Evolutionary conservation across 352 stramenopile species (phyloP).

Genomic region (Phytopythium cucurbitacearum): DNA sequence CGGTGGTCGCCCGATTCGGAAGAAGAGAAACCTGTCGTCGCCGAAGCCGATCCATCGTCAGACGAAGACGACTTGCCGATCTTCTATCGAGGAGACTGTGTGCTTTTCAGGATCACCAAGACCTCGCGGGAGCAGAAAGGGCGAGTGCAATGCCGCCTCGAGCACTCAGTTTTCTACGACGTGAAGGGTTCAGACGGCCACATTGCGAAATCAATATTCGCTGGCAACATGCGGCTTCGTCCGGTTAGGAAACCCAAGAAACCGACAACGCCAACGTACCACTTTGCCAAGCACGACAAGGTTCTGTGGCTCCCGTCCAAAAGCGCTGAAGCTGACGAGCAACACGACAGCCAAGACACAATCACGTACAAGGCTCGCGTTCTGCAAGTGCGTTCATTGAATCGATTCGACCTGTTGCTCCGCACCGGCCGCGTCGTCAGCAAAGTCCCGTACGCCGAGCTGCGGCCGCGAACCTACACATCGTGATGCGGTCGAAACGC

Average conservation of each 20-base stretch:
- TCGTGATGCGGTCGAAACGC: constrained; percentile 4
- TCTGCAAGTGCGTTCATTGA: constrained; percentile 27
- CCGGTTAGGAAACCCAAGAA: constrained; percentile 11
- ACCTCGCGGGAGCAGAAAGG: constrained; percentile 14
- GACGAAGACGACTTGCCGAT: constrained; percentile 17
- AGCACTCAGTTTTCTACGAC: constrained; percentile 51
- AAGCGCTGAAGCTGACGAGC: constrained; percentile 10
- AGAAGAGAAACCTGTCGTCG: constrained; percentile 21
- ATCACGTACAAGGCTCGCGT: constrained; percentile 46
- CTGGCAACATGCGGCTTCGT: constrained; percentile 38
- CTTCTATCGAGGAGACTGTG: constrained; percentile 45
- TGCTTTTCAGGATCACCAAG: constrained; percentile 45
- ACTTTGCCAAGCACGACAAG: constrained; percentile 28
- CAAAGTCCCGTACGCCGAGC: constrained; percentile 36
- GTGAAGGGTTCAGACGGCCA: constrained; percentile 39
- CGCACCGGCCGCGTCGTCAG: constrained; percentile 37
- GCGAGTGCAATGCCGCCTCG: constrained; percentile 17
- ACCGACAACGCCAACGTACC: constrained; percentile 7
- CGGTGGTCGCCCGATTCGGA: constrained; percentile 27
- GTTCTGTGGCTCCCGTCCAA: constrained; percentile 27
- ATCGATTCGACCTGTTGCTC: constrained; percentile 43
- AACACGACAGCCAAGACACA: constrained; percentile 2
- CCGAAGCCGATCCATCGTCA: constrained; percentile 17
- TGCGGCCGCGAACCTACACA: constrained; percentile 18
- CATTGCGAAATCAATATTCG: constrained; percentile 36